Percentiles rank a stretch among this genome's conserved stretches.
Conservation (phyloP, 495 filamentous ascomycete genomes). For the Zalerion maritima region DNA sequence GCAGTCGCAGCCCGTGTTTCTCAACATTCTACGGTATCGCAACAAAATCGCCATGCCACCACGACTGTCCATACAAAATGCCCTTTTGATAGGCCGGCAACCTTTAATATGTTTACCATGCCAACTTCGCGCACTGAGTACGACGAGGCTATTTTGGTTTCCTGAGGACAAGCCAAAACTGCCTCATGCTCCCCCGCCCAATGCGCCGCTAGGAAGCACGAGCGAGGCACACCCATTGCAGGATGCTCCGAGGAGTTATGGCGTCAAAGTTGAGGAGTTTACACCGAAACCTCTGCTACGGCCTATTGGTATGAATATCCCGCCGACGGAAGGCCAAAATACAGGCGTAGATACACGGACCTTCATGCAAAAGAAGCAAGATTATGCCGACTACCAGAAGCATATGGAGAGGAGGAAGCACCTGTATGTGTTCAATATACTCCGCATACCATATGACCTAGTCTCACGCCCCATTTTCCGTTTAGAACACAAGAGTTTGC, state of each 20-base stretch:
- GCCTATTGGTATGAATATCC: slow-evolving; percentile 64
- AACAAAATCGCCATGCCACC: too few relatives aligned
- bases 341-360: slow-evolving; percentile 57
- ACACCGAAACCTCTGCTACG: slow-evolving; percentile 55
- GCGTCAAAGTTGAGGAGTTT: slow-evolving; percentile 43
- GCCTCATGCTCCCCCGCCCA: too few relatives aligned
- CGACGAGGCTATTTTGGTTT: too few relatives aligned
- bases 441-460: slow-evolving; percentile 5
- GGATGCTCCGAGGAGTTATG: slow-evolving; percentile 36
- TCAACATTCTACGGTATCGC: too few relatives aligned
- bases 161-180: too few relatives aligned
- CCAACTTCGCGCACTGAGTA: too few relatives aligned
- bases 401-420: slow-evolving; percentile 57
- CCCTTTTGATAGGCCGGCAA: too few relatives aligned
- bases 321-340: slow-evolving; percentile 66
- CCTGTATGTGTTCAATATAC: slow-evolving; percentile 36
- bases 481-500: slow-evolving; percentile 43
- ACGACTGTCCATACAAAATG: too few relatives aligned
- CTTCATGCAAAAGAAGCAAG: slow-evolving; percentile 53
- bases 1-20: too few relatives aligned
- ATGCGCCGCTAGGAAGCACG: too few relatives aligned
- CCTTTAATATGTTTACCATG: too few relatives aligned
- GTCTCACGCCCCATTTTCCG: not conserved
- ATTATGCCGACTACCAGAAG: slow-evolving; percentile 73
- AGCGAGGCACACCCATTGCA: slow-evolving; percentile 25